Conservation (phyloP, 2,329 filamentous ascomycete genomes). For the Alternaria longipes region DNA sequence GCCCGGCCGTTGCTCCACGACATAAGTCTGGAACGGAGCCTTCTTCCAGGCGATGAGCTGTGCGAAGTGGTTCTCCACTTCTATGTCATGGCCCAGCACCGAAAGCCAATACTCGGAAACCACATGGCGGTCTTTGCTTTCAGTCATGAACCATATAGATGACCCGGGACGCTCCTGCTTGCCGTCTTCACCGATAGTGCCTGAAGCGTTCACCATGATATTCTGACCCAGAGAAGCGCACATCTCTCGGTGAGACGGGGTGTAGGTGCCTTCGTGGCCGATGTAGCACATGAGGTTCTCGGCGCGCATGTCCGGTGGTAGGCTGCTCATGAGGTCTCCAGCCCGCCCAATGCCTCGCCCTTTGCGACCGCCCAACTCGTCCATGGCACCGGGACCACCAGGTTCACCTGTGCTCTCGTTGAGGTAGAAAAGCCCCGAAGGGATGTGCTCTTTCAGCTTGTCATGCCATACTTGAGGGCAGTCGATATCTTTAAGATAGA, state of each 20-base stretch:
- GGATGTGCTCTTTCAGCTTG: constrained; percentile 78
- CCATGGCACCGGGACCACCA: constrained; percentile 64
- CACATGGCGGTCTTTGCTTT: constrained; percentile 87
- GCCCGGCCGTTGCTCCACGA: constrained; percentile 88
- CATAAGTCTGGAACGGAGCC: constrained; percentile 89
- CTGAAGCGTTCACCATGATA: constrained; percentile 94
- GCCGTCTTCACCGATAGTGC: constrained; percentile 69
- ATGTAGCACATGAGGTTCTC: constrained; percentile 99
- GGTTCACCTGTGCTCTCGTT: constrained; percentile 76
- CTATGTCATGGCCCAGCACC: constrained; percentile 92
- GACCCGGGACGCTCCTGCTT: constrained; percentile 80
- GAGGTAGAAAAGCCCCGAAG: constrained; percentile 85
- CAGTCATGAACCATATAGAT: constrained; percentile 99
- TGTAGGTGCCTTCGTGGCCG: constrained; percentile 96
- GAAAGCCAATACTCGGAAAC: constrained; percentile 95
- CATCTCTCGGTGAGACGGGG: constrained; percentile 95
- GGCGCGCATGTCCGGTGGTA: constrained; percentile 86
- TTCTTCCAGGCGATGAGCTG: constrained; percentile 96
- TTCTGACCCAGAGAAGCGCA: constrained; percentile 96
- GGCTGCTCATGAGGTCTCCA: constrained; percentile 93
- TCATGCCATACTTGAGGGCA: constrained; percentile 88
- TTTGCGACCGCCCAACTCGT: constrained; percentile 58
- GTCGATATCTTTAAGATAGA: constrained; percentile 98
- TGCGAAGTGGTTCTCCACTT: constrained; percentile 96
- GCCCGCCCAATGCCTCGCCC: constrained; percentile 72